Conservation (phyloP, 2,329 filamentous ascomycete genomes). For the Didymella arachidicola region DNA sequence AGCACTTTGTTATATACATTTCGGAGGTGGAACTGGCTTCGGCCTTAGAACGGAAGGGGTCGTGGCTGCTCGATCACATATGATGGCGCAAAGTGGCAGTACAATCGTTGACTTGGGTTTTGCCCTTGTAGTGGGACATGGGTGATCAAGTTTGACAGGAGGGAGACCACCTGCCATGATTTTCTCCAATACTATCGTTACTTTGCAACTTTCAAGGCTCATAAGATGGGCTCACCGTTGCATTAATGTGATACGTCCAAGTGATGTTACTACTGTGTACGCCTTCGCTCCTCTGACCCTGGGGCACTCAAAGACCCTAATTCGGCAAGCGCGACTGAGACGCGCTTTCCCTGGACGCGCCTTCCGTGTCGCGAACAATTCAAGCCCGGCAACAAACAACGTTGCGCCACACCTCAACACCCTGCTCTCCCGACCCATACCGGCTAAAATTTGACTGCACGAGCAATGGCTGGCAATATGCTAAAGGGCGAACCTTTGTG, state of each 20-base stretch:
- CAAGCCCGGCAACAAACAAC: background rate
- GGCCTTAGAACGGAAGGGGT: background rate
- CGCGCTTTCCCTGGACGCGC: slow-evolving; percentile 16
- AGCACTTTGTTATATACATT: slow-evolving; percentile 16
- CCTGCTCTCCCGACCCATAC: background rate
- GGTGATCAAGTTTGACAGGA: background rate
- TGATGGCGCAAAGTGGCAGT: slow-evolving; percentile 1
- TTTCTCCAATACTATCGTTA: background rate
- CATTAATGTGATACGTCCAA: background rate
- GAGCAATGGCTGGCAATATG: slow-evolving; percentile 31
- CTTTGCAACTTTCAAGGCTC: background rate
- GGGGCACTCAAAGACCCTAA: slow-evolving; percentile 7
- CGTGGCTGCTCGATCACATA: background rate
- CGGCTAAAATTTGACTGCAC: background rate
- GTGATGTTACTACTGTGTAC: background rate
- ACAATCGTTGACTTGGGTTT: slow-evolving; percentile 2
- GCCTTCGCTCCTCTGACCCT: background rate
- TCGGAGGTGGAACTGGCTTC: slow-evolving; percentile 2
- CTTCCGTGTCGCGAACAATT: slow-evolving; percentile 11
- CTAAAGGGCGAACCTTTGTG: slow-evolving; percentile 44
- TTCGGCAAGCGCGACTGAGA: slow-evolving; percentile 18
- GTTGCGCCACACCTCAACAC: background rate
- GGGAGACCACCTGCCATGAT: background rate
- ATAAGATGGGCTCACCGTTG: background rate
- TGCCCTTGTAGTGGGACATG: background rate